Evolutionary conservation across 1,139 yeast genomes (phyloP).

Genomic region (Saccharomyces uvarum): DNA sequence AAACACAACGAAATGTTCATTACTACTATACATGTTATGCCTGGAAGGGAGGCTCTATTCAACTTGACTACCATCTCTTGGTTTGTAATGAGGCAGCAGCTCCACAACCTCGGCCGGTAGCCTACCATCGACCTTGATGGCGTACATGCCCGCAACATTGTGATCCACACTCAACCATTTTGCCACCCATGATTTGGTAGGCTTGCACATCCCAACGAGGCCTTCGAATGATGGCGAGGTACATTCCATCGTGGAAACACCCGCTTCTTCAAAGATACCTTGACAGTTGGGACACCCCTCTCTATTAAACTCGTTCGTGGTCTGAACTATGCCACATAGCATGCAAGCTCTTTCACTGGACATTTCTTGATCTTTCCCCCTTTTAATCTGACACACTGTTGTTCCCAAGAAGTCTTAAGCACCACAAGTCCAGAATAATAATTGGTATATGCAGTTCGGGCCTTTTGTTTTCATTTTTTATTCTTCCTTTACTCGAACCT

Average conservation of each 20-base stretch:
- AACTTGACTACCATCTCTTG: constrained; percentile 92
- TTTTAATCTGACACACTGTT: not conserved
- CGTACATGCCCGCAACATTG: constrained; percentile 84
- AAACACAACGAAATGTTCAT: not conserved
- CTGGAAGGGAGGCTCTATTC: constrained; percentile 39
- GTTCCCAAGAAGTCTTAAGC: not conserved
- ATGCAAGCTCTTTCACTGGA: constrained; percentile 87
- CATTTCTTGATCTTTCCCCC: constrained; percentile 7
- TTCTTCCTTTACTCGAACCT: not conserved
- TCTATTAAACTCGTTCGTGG: constrained; percentile 51
- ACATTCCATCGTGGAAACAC: constrained; percentile 80
- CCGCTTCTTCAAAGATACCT: constrained; percentile 71
- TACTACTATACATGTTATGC: constrained; percentile 1
- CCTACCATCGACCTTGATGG: constrained; percentile 87
- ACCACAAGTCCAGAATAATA: constrained; percentile 5
- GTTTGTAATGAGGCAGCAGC: constrained; percentile 74
- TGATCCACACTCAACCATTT: constrained; percentile 91
- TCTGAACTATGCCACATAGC: constrained; percentile 88
- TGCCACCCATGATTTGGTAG: constrained; percentile 90
- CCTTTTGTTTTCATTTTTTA: not conserved
- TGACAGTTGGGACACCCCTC: constrained; percentile 98
- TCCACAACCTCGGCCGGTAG: constrained; percentile 79
- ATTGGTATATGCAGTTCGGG: not conserved
- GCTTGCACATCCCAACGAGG: constrained; percentile 80
- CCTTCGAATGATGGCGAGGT: constrained; percentile 98